Evolutionary conservation across 2,329 filamentous ascomycete genomes (phyloP), one percentile per base, ranked within the genome.

Genomic region (Magnaporthiopsis poae): DNA sequence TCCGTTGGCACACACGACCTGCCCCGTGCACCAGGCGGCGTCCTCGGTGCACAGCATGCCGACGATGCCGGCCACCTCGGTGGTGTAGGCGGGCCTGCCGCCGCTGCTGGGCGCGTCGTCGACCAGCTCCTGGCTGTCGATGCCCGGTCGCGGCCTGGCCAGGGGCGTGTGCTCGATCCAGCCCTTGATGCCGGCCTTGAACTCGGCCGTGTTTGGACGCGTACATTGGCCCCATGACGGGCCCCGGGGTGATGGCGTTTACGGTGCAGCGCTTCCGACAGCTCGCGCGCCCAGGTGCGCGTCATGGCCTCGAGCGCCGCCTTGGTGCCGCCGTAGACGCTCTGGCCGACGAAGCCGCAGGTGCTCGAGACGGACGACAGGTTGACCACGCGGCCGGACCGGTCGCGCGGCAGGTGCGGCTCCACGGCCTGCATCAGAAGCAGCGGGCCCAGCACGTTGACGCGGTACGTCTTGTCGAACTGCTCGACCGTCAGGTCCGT

Each of bases 371-470:
- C 82, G 67, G 81, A 84, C 7, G 82, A 84, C 65, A 86, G 75
- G 74, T 82, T 85, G 72, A 87, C 78, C 69, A 87, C 80, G 66
- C 80, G 82, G 67, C 77, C 84, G 69, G 81, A 87, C 69, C 88
- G 88, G 77, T 91, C 90, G 66, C 75, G 77, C 1, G 86, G 91
- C 5, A 96, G 82, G 76, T 89, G 88, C 0, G 87, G 88, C 39
- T 87, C 78, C 0, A 86, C 85, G 5, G 90, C 90, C 77, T 96
- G 88, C 33, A 90, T 85, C 18, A 96, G 81, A 1, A 96, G 83
- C 29, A 96, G 78, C 0, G 92, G 92, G 0, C 90, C 92, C 12
- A 91, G 84, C 29, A 96, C 92, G 73, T 96, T 96, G 77, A 95
- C 84, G 66, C 85, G 84, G 79, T 91, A 96, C 67, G 89, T 87